These are phyloP conservation scores for Trichomonas vaginalis DNA, from an alignment of 208 protist species.

Conservation along the genomic window DNA sequence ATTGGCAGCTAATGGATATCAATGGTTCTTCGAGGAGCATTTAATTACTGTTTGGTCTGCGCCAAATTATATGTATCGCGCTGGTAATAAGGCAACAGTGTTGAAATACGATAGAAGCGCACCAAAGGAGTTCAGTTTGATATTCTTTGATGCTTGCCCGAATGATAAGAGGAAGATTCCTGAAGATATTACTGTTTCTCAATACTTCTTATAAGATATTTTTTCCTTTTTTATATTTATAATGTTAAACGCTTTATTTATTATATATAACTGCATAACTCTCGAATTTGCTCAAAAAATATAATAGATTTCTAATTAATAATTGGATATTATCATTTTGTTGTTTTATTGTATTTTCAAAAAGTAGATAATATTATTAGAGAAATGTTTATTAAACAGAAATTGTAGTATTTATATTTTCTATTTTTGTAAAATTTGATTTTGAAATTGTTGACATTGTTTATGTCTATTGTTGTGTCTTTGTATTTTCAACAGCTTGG, in stretches of 20 bases:
- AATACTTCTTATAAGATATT: neutral
- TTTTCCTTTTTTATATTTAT: neutral
- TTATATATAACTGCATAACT: too few species aligned
- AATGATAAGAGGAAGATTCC: conserved; percentile 1
- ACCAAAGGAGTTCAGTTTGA: conserved; percentile 41
- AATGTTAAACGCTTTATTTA: neutral
- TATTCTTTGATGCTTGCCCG: neutral
- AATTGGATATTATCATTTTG: too few species aligned
- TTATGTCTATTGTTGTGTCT: too few species aligned
- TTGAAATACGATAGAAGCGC: conserved; percentile 54
- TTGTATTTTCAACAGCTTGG: neutral
- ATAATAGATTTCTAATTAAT: too few species aligned
- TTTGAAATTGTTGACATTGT: too few species aligned
- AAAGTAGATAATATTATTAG: too few species aligned
- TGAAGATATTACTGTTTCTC: neutral
- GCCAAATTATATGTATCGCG: conserved; percentile 57
- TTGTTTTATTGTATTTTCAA: too few species aligned
- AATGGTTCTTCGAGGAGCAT: conserved; percentile 57
- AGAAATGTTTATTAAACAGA: too few species aligned
- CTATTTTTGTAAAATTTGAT: too few species aligned
- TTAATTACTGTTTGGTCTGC: conserved; percentile 74
- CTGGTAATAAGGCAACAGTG: conserved; percentile 91
- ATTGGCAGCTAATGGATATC: conserved; percentile 80
- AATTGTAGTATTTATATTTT: too few species aligned
- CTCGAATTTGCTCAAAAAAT: too few species aligned